phyloP scores from a whole-genome alignment of 768 basidiomycete genomes.

The Ramaria rubella region DNA sequence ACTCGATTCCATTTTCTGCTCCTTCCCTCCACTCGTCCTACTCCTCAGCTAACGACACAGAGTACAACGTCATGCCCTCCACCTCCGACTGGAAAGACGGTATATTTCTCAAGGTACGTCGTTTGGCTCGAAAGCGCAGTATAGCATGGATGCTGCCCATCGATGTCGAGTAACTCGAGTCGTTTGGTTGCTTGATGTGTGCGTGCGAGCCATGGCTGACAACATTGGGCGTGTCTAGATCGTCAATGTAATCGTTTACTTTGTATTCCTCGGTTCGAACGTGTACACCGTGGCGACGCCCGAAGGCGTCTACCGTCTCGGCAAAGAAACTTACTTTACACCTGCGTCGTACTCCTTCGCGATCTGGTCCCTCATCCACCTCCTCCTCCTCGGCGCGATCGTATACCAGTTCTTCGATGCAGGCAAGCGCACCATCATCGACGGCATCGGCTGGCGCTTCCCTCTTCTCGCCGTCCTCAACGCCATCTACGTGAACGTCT shows the following conservation, averaged over 20 bases:
- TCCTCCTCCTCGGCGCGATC: conserved; percentile 84
- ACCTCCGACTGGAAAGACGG: conserved; percentile 62
- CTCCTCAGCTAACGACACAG: too few relatives aligned
- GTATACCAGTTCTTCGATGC: conserved; percentile 80
- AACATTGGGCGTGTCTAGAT: conserved; percentile 34
- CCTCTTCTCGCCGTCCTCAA: conserved; percentile 83
- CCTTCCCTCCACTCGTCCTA: too few relatives aligned
- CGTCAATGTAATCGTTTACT: conserved; percentile 75
- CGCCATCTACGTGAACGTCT: conserved; percentile 82
- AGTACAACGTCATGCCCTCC: too few relatives aligned
- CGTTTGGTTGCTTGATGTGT: not conserved
- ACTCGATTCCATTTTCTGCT: too few relatives aligned
- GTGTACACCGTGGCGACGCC: conserved; percentile 80
- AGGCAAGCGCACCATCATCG: conserved; percentile 75
- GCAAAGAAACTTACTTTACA: conserved; percentile 87
- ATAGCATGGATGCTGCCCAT: not conserved
- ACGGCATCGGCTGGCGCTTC: conserved; percentile 89
- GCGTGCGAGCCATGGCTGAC: not conserved
- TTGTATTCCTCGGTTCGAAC: conserved; percentile 85
- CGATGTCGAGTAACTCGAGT: not conserved
- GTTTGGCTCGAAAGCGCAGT: not conserved
- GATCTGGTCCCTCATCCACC: conserved; percentile 88
- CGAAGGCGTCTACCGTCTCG: conserved; percentile 58
- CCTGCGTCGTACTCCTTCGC: conserved; percentile 92
- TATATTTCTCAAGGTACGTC: conserved; percentile 67